phyloP scores from a whole-genome alignment of 495 filamentous ascomycete species.

The Astrothelium macrocarpum region DNA sequence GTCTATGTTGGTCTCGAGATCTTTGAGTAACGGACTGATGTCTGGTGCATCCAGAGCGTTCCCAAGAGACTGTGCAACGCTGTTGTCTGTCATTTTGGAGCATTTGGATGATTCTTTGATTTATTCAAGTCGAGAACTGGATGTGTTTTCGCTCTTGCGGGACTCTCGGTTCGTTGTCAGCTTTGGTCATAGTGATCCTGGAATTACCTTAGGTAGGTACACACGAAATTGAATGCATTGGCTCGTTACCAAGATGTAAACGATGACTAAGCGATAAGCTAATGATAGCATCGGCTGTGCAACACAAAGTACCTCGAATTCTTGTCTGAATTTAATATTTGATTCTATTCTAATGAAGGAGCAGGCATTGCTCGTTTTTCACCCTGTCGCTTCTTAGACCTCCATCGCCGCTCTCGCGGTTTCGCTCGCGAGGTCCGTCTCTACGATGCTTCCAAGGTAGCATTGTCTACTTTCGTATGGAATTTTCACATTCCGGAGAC shows the following conservation, averaged over 20 bases:
- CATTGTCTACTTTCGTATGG: constrained; percentile 21
- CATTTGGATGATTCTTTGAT: not conserved
- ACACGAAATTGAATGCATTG: too few species aligned
- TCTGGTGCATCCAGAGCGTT: constrained; percentile 15
- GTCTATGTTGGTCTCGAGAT: constrained; percentile 66
- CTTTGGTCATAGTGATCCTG: too few species aligned
- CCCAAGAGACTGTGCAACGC: not conserved
- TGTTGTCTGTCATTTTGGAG: not conserved
- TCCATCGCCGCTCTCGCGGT: constrained; percentile 18
- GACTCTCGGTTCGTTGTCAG: too few species aligned
- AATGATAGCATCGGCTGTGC: not conserved
- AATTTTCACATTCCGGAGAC: constrained; percentile 12
- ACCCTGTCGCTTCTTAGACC: constrained; percentile 22
- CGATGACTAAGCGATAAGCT: not conserved
- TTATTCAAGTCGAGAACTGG: not conserved
- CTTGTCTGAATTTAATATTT: not conserved
- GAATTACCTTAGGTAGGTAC: too few species aligned
- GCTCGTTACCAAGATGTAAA: not conserved
- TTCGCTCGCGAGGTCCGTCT: constrained; percentile 24
- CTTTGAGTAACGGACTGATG: constrained; percentile 42
- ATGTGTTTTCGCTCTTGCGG: too few species aligned
- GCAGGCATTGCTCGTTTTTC: not conserved
- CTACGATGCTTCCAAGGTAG: constrained; percentile 21
- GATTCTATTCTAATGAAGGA: not conserved
- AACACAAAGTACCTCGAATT: too few species aligned